These are phyloP conservation scores for Amylostereum areolatum DNA, from an alignment of 1,284 basidiomycete genomes.

Conservation along the genomic window DNA sequence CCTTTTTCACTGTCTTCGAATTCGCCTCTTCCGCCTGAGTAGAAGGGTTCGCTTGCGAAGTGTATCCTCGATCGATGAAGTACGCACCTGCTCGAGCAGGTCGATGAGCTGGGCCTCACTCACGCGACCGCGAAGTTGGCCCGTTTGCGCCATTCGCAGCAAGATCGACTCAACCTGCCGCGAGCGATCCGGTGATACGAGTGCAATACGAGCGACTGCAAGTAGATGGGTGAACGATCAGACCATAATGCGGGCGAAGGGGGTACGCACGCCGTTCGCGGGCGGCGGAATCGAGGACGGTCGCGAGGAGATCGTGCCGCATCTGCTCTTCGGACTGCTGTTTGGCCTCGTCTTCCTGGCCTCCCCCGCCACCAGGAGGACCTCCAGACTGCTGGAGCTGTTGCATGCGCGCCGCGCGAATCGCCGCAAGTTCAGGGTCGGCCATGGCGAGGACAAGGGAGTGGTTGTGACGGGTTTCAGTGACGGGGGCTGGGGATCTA, in stretches of 20 bases:
- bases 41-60: background rate
- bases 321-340: slow-evolving; percentile 67
- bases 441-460: slow-evolving; percentile 18
- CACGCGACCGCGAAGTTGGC: slow-evolving; percentile 85
- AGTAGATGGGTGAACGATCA: background rate
- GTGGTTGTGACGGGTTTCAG: background rate
- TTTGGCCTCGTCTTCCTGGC: slow-evolving; percentile 36
- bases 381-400: slow-evolving; percentile 28
- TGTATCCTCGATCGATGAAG: background rate
- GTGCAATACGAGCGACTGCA: slow-evolving; percentile 82
- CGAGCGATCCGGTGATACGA: slow-evolving; percentile 88
- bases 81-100: slow-evolving; percentile 82
- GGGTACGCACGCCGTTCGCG: slow-evolving; percentile 80
- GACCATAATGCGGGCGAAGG: background rate
- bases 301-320: slow-evolving; percentile 78
- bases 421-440: slow-evolving; percentile 36
- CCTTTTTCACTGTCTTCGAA: slow-evolving; percentile 50
- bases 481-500: background rate
- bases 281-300: slow-evolving; percentile 82
- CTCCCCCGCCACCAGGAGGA: slow-evolving; percentile 2
- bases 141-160: slow-evolving; percentile 86
- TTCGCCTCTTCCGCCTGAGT: slow-evolving; percentile 61
- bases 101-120: slow-evolving; percentile 88
- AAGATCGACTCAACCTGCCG: slow-evolving; percentile 84
- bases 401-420: slow-evolving; percentile 35